These are phyloP conservation scores for Pseudogymnoascus sp. DNA, from an alignment of 2,329 filamentous ascomycete species.

Conservation along the genomic window DNA sequence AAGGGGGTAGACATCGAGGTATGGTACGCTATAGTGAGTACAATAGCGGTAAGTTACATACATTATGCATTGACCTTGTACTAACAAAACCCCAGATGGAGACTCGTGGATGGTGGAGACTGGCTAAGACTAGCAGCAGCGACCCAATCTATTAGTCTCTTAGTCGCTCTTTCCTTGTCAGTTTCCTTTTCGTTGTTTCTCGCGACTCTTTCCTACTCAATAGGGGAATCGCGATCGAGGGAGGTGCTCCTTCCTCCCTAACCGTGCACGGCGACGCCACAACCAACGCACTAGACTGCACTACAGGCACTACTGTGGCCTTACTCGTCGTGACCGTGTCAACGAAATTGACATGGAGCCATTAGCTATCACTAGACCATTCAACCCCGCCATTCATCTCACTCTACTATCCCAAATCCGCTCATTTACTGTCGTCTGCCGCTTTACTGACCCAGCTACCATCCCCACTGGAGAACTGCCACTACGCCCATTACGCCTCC, in stretches of 20 bases:
- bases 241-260: background rate
- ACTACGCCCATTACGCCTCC: background rate
- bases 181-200: background rate
- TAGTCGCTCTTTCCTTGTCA: background rate
- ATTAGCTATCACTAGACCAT: background rate
- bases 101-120: background rate
- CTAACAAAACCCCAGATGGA: background rate
- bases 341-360: background rate
- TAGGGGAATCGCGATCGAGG: background rate
- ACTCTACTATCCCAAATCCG: background rate
- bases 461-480: background rate
- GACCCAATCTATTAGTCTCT: background rate
- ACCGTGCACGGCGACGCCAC: background rate
- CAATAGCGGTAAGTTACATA: background rate
- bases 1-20: background rate
- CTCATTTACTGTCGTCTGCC: background rate
- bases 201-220: background rate
- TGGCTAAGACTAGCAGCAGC: background rate
- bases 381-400: background rate
- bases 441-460: background rate
- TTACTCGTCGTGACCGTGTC: background rate
- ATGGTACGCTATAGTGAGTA: background rate
- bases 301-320: background rate
- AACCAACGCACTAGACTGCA: background rate
- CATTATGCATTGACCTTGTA: background rate